These are phyloP conservation scores for Aspergillus affinis DNA, from an alignment of 495 filamentous ascomycete species.

Conservation along the genomic window DNA sequence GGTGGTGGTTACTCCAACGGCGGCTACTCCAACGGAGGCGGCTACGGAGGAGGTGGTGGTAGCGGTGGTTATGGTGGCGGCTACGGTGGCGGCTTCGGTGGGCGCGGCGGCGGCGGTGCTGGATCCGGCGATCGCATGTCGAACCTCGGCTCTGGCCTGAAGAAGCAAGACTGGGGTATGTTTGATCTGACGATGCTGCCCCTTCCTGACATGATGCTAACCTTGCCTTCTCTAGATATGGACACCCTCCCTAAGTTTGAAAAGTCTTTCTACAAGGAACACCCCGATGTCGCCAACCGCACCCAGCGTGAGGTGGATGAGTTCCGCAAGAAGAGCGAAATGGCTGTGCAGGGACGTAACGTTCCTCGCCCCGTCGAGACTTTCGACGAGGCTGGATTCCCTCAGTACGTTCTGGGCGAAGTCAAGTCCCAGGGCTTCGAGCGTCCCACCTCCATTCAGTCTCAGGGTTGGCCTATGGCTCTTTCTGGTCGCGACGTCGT, in stretches of 20 bases:
- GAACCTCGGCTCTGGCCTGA: conserved; percentile 79
- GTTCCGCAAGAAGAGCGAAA: conserved; percentile 79
- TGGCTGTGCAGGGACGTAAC: conserved; percentile 71
- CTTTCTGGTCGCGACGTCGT: conserved; percentile 97
- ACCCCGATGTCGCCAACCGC: conserved; percentile 71
- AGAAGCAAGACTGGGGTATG: conserved; percentile 86
- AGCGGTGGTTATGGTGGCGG: conserved; percentile 46
- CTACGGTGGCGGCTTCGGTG: conserved; percentile 50
- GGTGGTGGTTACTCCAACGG: conserved; percentile 52
- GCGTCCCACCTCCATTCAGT: conserved; percentile 91
- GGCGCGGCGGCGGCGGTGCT: conserved; percentile 51
- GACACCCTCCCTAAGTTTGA: conserved; percentile 89
- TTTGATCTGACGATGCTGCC: conserved; percentile 7
- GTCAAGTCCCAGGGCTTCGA: conserved; percentile 97
- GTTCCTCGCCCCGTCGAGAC: conserved; percentile 91
- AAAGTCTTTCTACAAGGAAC: conserved; percentile 98
- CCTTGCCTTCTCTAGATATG: conserved; percentile 55
- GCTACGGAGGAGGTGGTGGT: conserved; percentile 58
- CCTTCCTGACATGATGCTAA: conserved; percentile 25
- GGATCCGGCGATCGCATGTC: conserved; percentile 90
- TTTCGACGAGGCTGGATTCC: conserved; percentile 97
- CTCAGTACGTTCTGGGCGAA: conserved; percentile 93
- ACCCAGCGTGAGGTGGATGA: conserved; percentile 77
- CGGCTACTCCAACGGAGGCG: conserved; percentile 43
- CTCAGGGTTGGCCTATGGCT: conserved; percentile 99